Percentiles rank a stretch among this genome's conserved stretches.
Conservation (phyloP, 1,139 yeast genomes). For the Suhomyces wounanorum region DNA sequence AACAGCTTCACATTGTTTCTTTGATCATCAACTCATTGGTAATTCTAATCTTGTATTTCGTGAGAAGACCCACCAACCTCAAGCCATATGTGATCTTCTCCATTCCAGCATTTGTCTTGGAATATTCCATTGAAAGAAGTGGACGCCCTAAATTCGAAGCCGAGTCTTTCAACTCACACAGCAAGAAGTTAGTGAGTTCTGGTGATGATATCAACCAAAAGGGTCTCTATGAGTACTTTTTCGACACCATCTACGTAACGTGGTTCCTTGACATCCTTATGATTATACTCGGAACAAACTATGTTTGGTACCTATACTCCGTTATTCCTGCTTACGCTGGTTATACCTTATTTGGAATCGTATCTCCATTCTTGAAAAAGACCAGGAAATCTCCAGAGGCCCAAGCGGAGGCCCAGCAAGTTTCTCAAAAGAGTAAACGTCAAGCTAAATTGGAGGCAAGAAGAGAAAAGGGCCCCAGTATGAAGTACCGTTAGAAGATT, state of each 20-base stretch:
- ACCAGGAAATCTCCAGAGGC: slow-evolving; percentile 15
- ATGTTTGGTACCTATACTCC: slow-evolving; percentile 60
- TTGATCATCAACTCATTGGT: slow-evolving; percentile 44
- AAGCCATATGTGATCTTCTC: slow-evolving; percentile 57
- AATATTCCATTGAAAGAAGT: slow-evolving; percentile 59
- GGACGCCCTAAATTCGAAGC: slow-evolving; percentile 64
- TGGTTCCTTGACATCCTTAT: slow-evolving; percentile 60
- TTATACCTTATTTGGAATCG: slow-evolving; percentile 48
- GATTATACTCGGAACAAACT: slow-evolving; percentile 55
- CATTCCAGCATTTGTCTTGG: slow-evolving; percentile 56
- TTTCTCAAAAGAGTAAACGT: slow-evolving; percentile 44
- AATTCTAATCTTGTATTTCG: slow-evolving; percentile 39
- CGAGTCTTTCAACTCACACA: slow-evolving; percentile 35
- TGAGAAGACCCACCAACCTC: slow-evolving; percentile 56
- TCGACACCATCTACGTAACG: slow-evolving; percentile 73
- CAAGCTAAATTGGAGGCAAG: slow-evolving; percentile 51
- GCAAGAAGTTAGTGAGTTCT: slow-evolving; percentile 42
- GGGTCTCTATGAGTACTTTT: slow-evolving; percentile 77
- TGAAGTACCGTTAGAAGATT: slow-evolving; percentile 21
- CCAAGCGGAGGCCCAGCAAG: slow-evolving; percentile 15
- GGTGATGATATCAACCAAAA: slow-evolving; percentile 68
- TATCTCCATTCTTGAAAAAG: slow-evolving; percentile 24
- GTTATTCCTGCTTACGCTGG: slow-evolving; percentile 53
- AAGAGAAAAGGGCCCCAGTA: slow-evolving; percentile 37
- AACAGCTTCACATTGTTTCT: slow-evolving; percentile 55